Conservation (phyloP, 257 asterid genomes). For the Anisodus acutangulus region DNA sequence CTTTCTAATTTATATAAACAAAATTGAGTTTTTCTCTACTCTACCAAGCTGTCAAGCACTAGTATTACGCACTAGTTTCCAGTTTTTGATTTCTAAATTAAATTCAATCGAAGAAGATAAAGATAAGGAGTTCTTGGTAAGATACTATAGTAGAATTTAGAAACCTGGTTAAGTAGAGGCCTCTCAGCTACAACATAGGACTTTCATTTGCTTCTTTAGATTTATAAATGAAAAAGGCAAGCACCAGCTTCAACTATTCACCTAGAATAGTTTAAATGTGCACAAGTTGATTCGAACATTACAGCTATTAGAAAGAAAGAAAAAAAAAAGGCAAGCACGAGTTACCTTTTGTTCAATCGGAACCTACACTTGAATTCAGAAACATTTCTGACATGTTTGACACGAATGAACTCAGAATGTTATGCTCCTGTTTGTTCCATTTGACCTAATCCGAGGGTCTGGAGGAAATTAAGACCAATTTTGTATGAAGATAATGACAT, state of each 20-base stretch:
- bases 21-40: not conserved
- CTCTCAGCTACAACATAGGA: not conserved
- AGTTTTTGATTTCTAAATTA: not conserved
- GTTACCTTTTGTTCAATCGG: not conserved
- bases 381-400: not conserved
- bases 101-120: not conserved
- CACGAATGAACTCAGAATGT: not conserved
- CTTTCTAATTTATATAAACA: not conserved
- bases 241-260: not conserved
- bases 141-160: not conserved
- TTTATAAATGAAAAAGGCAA: not conserved
- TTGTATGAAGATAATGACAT: not conserved
- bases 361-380: not conserved
- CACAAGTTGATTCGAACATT: not conserved
- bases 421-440: not conserved
- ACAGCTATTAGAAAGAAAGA: not conserved
- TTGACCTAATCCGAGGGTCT: not conserved
- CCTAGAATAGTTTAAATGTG: not conserved
- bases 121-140: not conserved
- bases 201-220: not conserved
- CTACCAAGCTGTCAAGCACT: not conserved
- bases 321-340: not conserved
- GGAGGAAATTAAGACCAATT: not conserved
- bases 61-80: not conserved
- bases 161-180: not conserved